Evolutionary conservation across 1,284 basidiomycete genomes (phyloP), one percentile per base, ranked within the genome.

Genomic region (Ceratobasidium sp.): DNA sequence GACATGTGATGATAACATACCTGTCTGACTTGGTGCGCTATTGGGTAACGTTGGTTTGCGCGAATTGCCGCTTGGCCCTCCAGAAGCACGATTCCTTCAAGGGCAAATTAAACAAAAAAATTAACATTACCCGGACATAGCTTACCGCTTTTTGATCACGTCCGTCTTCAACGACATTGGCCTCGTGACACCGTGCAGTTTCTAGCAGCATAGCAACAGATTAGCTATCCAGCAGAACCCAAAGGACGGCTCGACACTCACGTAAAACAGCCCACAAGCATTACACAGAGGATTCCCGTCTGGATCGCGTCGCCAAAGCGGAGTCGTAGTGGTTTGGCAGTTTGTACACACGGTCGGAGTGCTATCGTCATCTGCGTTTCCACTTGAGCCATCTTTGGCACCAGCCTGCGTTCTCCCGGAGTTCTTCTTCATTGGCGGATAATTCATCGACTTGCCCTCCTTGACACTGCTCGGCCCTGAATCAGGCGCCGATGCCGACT

Each of bases 161-260:
- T 98, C 95, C 27, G 95, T 97, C 85, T 97, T 98, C 72, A 98
- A 84, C 55, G 94, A 96, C 72, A 97, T 80, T 6, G 95, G 95
- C 67, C 96, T 86, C 17, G 96, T 93, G 43, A 97, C 94, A 49
- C 96, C 96, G 76, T 98, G 95, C 53, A 98, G 82, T 88, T 97
- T 97, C 90, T 93, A 77, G 31, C 54, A 35, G n/a, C 22, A 12
- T 27, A 75, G 74, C 58, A 74, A 75, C 5, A 75, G 75, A 62
- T 77, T 75, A 64, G 60, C 35, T 42, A 17, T 71, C 75, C 29
- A 13, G 69, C 25, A 7, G 49, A 72, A 31, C n/a, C 71, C 0
- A n/a, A n/a, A n/a, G n/a, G n/a, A 29, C 27, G 12, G n/a, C 22
- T 47, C 40, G 25, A 10, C 6, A 87, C 91, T 83, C 78, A 93